phyloP scores from a whole-genome alignment of 805 yeast species.

The Osmozyma mogii region DNA sequence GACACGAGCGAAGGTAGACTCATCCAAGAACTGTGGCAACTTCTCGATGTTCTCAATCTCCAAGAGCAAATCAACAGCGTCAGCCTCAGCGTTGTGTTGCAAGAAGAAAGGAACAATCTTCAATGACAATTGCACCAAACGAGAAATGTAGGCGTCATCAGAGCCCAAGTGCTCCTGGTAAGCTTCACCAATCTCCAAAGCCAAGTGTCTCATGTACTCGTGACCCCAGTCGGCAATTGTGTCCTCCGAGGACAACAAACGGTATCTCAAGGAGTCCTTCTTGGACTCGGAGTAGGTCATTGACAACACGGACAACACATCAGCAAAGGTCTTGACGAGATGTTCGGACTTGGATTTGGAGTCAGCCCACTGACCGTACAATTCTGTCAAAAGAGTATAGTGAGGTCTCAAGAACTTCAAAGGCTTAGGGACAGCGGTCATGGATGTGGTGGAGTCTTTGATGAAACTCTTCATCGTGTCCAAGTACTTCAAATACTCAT shows the following conservation, averaged over 20 bases:
- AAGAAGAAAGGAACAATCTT: conserved; percentile 83
- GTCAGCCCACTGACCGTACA: conserved; percentile 60
- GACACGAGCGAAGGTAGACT: conserved; percentile 76
- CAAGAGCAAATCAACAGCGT: conserved; percentile 87
- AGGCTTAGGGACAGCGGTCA: conserved; percentile 99
- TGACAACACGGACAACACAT: conserved; percentile 84
- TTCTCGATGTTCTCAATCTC: conserved; percentile 86
- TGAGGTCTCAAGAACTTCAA: conserved; percentile 89
- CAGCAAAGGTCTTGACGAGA: conserved; percentile 62
- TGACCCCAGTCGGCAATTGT: conserved; percentile 91
- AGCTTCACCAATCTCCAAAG: conserved; percentile 89
- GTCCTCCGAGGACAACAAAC: conserved; percentile 51
- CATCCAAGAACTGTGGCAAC: conserved; percentile 78
- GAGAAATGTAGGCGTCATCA: conserved; percentile 26
- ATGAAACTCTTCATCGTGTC: conserved; percentile 67
- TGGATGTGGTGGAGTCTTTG: conserved; percentile 89
- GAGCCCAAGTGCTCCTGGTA: conserved; percentile 44
- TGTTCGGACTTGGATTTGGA: conserved; percentile 17
- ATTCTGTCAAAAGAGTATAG: conserved; percentile 57
- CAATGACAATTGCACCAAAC: conserved; percentile 58
- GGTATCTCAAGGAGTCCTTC: conserved; percentile 70
- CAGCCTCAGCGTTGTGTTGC: conserved; percentile 96
- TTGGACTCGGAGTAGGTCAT: conserved; percentile 88
- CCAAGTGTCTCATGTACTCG: conserved; percentile 92
- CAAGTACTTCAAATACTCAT: conserved; percentile 54